phyloP scores from a whole-genome alignment of 148 eudicot genomes.

The Oxyria digyna region DNA sequence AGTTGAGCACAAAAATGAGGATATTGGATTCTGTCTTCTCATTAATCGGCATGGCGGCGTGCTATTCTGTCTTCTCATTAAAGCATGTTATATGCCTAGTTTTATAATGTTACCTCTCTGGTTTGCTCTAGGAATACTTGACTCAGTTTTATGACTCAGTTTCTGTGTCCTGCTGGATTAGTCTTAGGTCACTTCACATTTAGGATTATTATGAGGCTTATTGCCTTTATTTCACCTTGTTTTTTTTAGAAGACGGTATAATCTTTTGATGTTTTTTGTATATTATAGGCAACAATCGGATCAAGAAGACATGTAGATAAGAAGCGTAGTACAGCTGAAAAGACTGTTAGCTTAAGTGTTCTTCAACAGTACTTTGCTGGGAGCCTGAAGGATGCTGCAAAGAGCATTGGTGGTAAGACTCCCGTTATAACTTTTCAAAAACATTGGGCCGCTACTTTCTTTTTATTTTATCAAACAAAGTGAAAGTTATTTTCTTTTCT shows the following conservation, averaged over 20 bases:
- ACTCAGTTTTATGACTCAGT: not conserved
- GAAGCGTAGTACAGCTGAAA: constrained; percentile 66
- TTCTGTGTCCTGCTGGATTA: not conserved
- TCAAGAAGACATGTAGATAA: constrained; percentile 39
- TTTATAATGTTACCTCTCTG: not conserved
- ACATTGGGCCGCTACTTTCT: not conserved
- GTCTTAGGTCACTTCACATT: not conserved
- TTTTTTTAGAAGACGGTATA: not conserved
- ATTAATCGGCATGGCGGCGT: too few species aligned
- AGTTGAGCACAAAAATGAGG: not conserved
- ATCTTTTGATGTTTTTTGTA: not conserved
- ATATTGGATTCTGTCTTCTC: not conserved
- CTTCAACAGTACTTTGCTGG: constrained; percentile 91
- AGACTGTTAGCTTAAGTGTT: constrained; percentile 63
- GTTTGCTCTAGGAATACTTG: not conserved
- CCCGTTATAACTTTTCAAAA: not conserved
- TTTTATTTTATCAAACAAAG: not conserved
- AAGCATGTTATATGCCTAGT: not conserved
- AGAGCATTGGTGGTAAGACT: constrained; percentile 73
- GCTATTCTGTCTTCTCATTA: not conserved
- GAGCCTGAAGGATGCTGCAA: constrained; percentile 96
- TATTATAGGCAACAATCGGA: constrained; percentile 22
- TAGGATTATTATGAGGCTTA: not conserved
- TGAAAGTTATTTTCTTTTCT: too few species aligned
- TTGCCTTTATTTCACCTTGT: not conserved